A percentile compares a stretch with the other conserved stretches of the same genome.
Evolutionary conservation across 202 grass and related monocot species (phyloP).

Genomic region (Setaria viridis): DNA sequence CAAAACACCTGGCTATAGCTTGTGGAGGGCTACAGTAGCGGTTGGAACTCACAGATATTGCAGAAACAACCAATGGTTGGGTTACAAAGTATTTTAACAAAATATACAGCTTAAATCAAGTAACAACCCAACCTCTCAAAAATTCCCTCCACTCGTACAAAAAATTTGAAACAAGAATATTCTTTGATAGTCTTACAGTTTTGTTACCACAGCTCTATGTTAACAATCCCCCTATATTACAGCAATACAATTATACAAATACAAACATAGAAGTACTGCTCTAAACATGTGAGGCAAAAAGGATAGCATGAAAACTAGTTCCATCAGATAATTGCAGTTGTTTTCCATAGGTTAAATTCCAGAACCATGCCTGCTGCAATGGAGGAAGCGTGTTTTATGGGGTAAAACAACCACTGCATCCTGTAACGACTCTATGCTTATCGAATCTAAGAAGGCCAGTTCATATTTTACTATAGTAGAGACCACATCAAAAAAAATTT

Average conservation of each 20-base stretch:
- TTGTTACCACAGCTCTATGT: neutral
- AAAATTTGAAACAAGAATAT: neutral
- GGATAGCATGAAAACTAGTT: neutral
- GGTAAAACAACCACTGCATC: neutral
- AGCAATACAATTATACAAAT: neutral
- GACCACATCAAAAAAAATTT: neutral
- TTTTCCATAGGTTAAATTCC: neutral
- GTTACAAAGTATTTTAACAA: neutral
- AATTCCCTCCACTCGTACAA: neutral
- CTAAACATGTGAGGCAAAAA: constrained; percentile 24
- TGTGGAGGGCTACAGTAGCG: neutral
- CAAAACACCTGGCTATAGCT: neutral
- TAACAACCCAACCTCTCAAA: neutral
- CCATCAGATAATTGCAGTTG: neutral
- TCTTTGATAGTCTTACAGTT: neutral
- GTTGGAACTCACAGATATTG: neutral
- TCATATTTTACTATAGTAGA: neutral
- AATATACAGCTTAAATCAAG: neutral
- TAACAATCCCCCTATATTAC: neutral
- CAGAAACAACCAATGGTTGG: neutral
- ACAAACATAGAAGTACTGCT: constrained; percentile 11
- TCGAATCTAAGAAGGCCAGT: neutral
- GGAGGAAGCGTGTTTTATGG: neutral
- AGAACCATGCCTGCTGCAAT: neutral
- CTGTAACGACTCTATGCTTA: neutral